Conservation (phyloP, 768 basidiomycete genomes). For the Lactifluus piperatus region DNA sequence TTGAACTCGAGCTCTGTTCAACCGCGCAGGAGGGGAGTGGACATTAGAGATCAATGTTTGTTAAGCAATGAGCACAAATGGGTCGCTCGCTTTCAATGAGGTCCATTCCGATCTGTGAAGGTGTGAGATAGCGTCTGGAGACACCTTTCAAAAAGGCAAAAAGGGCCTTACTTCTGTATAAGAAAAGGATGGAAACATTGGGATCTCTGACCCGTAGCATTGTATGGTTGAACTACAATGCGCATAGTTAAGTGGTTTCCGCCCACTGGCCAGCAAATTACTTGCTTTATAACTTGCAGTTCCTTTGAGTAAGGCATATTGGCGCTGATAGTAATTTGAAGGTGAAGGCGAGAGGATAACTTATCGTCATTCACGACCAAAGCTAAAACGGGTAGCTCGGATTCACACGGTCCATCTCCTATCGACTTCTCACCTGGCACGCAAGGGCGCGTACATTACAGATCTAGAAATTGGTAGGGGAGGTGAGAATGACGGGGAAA, state of each 20-base stretch:
- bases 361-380: no score
- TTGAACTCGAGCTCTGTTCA: constrained; percentile 43
- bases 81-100: constrained; percentile 22
- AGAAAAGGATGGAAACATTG: constrained; percentile 67
- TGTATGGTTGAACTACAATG: constrained; percentile 71
- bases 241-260: background rate
- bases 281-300: constrained; percentile 15
- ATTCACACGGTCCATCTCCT: no score
- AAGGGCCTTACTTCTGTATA: constrained; percentile 68
- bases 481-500: no score
- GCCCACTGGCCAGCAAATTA: background rate
- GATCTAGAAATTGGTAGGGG: no score
- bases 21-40: background rate
- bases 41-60: background rate
- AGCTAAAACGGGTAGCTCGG: no score
- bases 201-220: constrained; percentile 89
- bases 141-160: background rate
- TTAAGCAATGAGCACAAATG: background rate
- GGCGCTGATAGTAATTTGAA: no score
- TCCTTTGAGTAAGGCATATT: constrained; percentile 16
- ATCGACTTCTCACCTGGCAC: no score
- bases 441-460: no score
- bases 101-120: constrained; percentile 27
- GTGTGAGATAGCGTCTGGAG: background rate
- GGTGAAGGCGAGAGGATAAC: no score